Percentiles rank a stretch among this genome's conserved stretches.
Evolutionary conservation across 176 grass and related monocot species (phyloP).

Genomic region (maize (Zea mays)): Zm-B73-REFERENCE-NAM-5.0 NC_050096.1:51630501-51631000

Average conservation of each 20-base stretch:
- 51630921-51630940: slow-evolving; percentile 21
- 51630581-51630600: not conserved
- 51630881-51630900: slow-evolving; percentile 2
- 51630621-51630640: slow-evolving; percentile 2
- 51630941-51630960: not conserved
- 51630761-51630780: not conserved
- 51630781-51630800: slow-evolving; percentile 6
- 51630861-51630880: slow-evolving; percentile 4
- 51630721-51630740: slow-evolving; percentile 30
- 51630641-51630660: slow-evolving; percentile 19
- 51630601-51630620: slow-evolving; percentile 20
- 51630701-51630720: slow-evolving; percentile 20
- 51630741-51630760: not conserved
- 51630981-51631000: slow-evolving; percentile 3
- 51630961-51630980: not conserved
- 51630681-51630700: slow-evolving; percentile 23
- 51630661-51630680: slow-evolving; percentile 25
- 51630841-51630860: not conserved
- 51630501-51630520: slow-evolving; percentile 61
- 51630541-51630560: slow-evolving; percentile 64
- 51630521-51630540: slow-evolving; percentile 37
- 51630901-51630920: not conserved
- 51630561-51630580: slow-evolving; percentile 43
- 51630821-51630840: slow-evolving; percentile 10
- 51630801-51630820: slow-evolving; percentile 15